Evolutionary conservation across 108 stramenopile species (phyloP).

Genomic region (Nitzschia sp.): DNA sequence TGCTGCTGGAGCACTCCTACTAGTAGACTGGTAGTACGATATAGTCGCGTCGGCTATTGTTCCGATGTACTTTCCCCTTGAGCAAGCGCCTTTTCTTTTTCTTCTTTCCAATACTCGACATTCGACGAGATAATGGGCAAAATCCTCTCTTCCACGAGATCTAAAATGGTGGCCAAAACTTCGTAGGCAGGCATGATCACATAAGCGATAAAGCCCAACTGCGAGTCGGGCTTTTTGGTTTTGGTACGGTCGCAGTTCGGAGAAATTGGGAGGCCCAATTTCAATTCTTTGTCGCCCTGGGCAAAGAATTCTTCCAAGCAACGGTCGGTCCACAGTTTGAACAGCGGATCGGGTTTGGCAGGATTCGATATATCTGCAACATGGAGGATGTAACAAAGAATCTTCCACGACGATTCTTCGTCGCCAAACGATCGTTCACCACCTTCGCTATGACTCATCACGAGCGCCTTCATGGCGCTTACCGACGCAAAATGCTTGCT

Average conservation of each 20-base stretch:
- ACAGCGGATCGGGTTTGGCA: slow-evolving; percentile 42
- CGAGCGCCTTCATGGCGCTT: slow-evolving; percentile 7
- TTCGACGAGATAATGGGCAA: slow-evolving; percentile 28
- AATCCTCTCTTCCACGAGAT: slow-evolving; percentile 31
- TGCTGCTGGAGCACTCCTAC: not conserved
- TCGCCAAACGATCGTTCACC: not conserved
- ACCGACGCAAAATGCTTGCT: slow-evolving; percentile 61
- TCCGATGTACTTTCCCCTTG: not conserved
- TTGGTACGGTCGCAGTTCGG: slow-evolving; percentile 50
- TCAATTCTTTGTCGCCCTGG: slow-evolving; percentile 64
- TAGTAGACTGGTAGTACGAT: slow-evolving; percentile 1
- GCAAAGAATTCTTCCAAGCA: slow-evolving; percentile 66
- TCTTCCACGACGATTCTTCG: not conserved
- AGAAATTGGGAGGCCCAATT: slow-evolving; percentile 43
- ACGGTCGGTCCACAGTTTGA: slow-evolving; percentile 46
- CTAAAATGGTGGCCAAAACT: slow-evolving; percentile 30
- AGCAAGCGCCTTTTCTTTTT: not conserved
- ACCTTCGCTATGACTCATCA: not conserved
- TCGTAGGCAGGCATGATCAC: slow-evolving; percentile 57
- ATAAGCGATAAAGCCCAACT: slow-evolving; percentile 64
- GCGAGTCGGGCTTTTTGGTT: slow-evolving; percentile 38
- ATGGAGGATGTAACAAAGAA: slow-evolving; percentile 59
- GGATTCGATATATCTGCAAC: slow-evolving; percentile 68
- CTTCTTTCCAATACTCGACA: slow-evolving; percentile 38
- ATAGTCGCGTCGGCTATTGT: not conserved